Evolutionary conservation across 768 basidiomycete genomes (phyloP), one percentile per base, ranked within the genome.

Genomic region (Suillus decipiens): DNA sequence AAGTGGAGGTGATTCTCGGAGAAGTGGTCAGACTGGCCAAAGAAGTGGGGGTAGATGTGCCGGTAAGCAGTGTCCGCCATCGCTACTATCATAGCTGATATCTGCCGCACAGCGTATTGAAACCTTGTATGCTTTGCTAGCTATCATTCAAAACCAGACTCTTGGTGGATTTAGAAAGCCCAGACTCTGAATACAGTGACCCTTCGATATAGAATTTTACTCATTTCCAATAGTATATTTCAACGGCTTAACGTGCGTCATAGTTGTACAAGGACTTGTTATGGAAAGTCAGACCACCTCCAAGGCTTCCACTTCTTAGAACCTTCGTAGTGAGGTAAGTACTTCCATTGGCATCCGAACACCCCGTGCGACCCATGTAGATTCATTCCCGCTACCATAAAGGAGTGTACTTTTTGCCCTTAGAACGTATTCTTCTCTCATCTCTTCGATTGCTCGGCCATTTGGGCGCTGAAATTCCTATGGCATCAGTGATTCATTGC

Each of bases 1-100:
- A 90, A 74, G 82, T 89, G 1, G 88, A 89, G 70, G 86, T 82
- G 14, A 86, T 89, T 47, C 63, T 89, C 5, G 88, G 89, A 0
- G 82, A 87, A 63, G 81, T 88, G 2, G 83, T 88, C 24, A 72
- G 84, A 48, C 76, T 85, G 75, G 87, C 82, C 0, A 78, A 74
- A 66, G 75, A 78, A 55, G 68, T 71, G 28, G 75, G 76, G 10
- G 79, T 87, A 5, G 71, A 77, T 14, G 71, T 85, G 41, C 86
- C 86, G 36, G 86, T 87, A 67, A 75, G 83, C 72, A n/a, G 12
- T 8, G 61, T n/a, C 22, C 15, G 17, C 22, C 12, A 14, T 11
- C 34, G 3, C 34, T 22, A 8, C 14, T 8, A 37, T 55, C 54
- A 55, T 22, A n/a, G 41, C 43, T 53, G 6, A 59, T 48, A 17